Evolutionary conservation across 2,329 filamentous ascomycete genomes (phyloP).

Genomic region (Trichoderma semiorbis): DNA sequence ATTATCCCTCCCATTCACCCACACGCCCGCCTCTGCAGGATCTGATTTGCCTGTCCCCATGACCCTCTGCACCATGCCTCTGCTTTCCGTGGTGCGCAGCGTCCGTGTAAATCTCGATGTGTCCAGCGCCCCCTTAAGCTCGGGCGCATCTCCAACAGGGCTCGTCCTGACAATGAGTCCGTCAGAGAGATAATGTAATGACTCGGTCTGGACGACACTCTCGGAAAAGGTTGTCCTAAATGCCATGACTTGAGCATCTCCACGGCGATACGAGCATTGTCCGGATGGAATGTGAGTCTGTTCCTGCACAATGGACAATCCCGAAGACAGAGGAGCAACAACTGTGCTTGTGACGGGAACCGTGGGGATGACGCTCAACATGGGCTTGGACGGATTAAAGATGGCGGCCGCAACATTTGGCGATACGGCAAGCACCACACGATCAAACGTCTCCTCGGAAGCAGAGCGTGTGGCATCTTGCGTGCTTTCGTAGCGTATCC

Average conservation of each 20-base stretch:
- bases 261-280: constrained; percentile 21
- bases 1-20: constrained; percentile 51
- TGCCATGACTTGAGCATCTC: constrained; percentile 31
- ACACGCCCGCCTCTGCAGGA: constrained; percentile 25
- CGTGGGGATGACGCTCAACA: constrained; percentile 45
- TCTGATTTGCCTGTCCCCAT: constrained; percentile 29
- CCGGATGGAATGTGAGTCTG: background rate
- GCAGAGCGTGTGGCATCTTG: background rate
- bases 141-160: constrained; percentile 38
- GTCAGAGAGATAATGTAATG: constrained; percentile 49
- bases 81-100: constrained; percentile 47
- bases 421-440: constrained; percentile 52
- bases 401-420: constrained; percentile 50
- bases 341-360: constrained; percentile 47
- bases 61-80: constrained; percentile 44
- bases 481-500: background rate
- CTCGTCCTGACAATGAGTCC: constrained; percentile 53
- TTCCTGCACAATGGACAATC: constrained; percentile 29
- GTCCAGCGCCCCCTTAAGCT: constrained; percentile 40
- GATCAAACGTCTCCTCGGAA: constrained; percentile 43
- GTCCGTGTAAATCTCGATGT: constrained; percentile 50
- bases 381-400: constrained; percentile 40
- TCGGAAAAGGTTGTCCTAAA: constrained; percentile 36
- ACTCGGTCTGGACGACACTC: constrained; percentile 41
- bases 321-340: constrained; percentile 20